phyloP scores from a whole-genome alignment of 2,329 filamentous ascomycete species.

The Rachicladosporium sp. region DNA sequence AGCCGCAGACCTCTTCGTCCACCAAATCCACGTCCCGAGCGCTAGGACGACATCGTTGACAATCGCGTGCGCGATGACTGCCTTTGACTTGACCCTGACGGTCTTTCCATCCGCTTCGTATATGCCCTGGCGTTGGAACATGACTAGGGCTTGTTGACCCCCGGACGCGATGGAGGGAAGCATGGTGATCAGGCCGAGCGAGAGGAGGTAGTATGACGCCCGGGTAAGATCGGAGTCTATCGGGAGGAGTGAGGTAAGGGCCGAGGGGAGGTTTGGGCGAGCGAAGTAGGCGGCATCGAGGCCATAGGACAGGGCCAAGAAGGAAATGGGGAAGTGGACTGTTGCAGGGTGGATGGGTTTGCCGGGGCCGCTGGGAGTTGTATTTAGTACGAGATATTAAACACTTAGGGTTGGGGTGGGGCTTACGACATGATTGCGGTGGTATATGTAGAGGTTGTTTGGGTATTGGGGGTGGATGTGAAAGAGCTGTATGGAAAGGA shows the following conservation, averaged over 20 bases:
- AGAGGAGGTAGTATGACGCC: slow-evolving; percentile 33
- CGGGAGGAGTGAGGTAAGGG: slow-evolving; percentile 20
- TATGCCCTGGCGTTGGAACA: slow-evolving; percentile 33
- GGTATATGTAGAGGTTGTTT: too few species aligned
- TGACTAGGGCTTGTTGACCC: slow-evolving; percentile 26
- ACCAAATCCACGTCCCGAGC: slow-evolving; percentile 32
- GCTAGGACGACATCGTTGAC: slow-evolving; percentile 31
- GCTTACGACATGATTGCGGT: too few species aligned
- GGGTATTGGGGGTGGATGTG: too few species aligned
- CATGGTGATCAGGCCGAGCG: slow-evolving; percentile 26
- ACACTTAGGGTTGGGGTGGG: too few species aligned
- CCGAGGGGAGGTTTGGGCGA: slow-evolving; percentile 19
- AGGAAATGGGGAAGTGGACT: slow-evolving; percentile 37
- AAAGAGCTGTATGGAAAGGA: too few species aligned
- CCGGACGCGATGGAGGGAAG: slow-evolving; percentile 24
- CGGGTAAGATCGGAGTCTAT: slow-evolving; percentile 26
- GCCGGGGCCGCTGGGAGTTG: slow-evolving; percentile 9
- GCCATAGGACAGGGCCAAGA: slow-evolving; percentile 29
- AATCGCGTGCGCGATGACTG: slow-evolving; percentile 29
- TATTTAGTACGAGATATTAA: too few species aligned
- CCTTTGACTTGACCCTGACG: slow-evolving; percentile 30
- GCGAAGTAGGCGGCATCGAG: slow-evolving; percentile 30
- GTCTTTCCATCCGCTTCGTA: slow-evolving; percentile 24
- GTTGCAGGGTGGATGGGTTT: slow-evolving; percentile 35
- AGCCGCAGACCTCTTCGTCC: slow-evolving; percentile 20